Evolutionary conservation across 2,329 filamentous ascomycete genomes (phyloP), one percentile per base, ranked within the genome.

Genomic region (Exutisphaerella laricina): DNA sequence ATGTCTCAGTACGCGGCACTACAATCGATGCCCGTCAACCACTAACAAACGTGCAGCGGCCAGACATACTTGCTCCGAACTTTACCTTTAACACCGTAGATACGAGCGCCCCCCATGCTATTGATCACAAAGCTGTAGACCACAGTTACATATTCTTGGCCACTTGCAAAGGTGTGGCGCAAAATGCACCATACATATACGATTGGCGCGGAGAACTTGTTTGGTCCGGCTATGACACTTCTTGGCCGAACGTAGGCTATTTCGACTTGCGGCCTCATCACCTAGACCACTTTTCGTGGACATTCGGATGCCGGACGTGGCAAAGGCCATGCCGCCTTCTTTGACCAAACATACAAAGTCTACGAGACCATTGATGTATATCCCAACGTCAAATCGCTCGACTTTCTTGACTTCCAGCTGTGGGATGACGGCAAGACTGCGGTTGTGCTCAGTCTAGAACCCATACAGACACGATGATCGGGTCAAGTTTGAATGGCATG

Each of bases 401-500:
- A 71, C 33, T 58, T 66, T 39, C 68, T 70, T 45, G 66, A 69
- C 23, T 61, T 69, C 47, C 53, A 53, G 14, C 45, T 70, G 5
- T 7, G 31, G n/a, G 38, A 41, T n/a, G 34, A 42, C 14, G 33
- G 39, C 3, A 8, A 29, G 9, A 41, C 43, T 5, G 43, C 43
- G 3, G 17, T 46, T 4, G 28, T 37, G 3, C 42, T 66, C 69
- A 39, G 69, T 71, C 51, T 50, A 72, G 10, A 61, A 70, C 36
- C 58, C 70, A 17, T 62, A 62, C n/a, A n/a, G n/a, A 32, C 68
- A 63, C 0, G 32, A 12, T 12, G 60, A 63, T 13, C 49, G 63
- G 4, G 53, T 69, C 0, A 50, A 68, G 12, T 72, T 70, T 48
- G 55, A 68, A 49, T 72, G 70, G 70, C 63, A 60, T 30, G 67